phyloP scores from a whole-genome alignment of 129 eudicot genomes.

The Artemisia tridentata region DNA sequence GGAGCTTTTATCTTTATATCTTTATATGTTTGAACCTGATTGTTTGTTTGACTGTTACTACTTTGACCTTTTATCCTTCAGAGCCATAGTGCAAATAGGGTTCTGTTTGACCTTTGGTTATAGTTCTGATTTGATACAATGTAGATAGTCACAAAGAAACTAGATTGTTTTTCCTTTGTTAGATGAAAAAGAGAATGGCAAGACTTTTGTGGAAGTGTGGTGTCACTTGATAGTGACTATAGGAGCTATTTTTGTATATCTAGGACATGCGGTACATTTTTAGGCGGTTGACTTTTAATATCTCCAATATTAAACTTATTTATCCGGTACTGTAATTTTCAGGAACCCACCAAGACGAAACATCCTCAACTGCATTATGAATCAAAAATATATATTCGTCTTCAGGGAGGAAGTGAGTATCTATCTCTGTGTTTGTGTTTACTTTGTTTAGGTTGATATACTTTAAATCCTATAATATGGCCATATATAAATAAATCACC shows the following conservation, averaged over 20 bases:
- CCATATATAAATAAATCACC: neutral
- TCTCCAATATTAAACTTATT: neutral
- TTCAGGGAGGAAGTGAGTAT: conserved; percentile 81
- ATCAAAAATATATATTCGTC: conserved; percentile 75
- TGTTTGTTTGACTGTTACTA: too few species aligned
- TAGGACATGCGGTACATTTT: neutral
- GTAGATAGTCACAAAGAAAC: neutral
- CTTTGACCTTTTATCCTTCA: too few species aligned
- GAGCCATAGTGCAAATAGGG: neutral
- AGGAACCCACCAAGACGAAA: conserved; percentile 82
- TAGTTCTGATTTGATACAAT: neutral
- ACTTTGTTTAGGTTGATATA: neutral
- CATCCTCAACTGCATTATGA: conserved; percentile 87
- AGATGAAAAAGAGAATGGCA: neutral
- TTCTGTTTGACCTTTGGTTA: conserved; percentile 2
- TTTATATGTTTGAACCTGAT: too few species aligned
- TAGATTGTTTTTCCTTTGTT: neutral
- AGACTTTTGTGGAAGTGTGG: neutral
- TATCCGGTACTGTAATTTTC: conserved; percentile 13
- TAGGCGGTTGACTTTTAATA: neutral
- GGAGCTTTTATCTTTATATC: too few species aligned
- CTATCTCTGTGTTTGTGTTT: neutral
- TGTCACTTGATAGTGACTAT: neutral
- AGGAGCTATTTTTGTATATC: conserved; percentile 4
- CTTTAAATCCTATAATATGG: neutral